Evolutionary conservation across 495 filamentous ascomycete genomes (phyloP), one percentile per base, ranked within the genome.

Genomic region (Penicillium steckii): DNA sequence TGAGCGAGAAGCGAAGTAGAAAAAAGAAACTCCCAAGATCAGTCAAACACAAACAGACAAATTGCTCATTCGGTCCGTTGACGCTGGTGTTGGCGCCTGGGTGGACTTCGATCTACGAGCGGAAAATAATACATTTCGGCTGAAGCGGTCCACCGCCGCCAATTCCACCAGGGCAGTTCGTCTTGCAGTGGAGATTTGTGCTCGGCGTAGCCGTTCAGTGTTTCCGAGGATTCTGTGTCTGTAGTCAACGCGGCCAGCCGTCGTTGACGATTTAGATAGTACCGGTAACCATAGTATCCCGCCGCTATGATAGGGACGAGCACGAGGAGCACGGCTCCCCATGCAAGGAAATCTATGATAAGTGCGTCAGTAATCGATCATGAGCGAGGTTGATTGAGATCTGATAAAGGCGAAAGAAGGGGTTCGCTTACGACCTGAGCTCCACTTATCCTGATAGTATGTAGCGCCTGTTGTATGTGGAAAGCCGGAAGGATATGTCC

Each of bases 151-250:
- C 70, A 72, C 57, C 67, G 57, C 5, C 59, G 62, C 64, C 59
- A 71, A 53, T 67, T 54, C 72, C 70, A 75, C 72, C 72, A 74
- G 21, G 66, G 57, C 12, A 59, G 48, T 19, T 47, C 45, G 12
- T 22, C 45, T 6, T 17, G 5, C 2, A 47, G 46, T 15, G 44
- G 22, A 18, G 50, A 29, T 46, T 67, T 64, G 19, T 44, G 38
- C 50, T 69, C 54, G 17, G 46, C 15, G 55, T 47, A 56, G 1
- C 47, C 57, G 25, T 69, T 53, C 22, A 70, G 25, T 4, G 56
- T 26, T 49, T 67, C 67, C 15, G 56, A 52, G 10, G 61, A 66
- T 15, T 53, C 59, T 32, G 48, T 26, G 37, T 64, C 57, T 30
- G 44, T 30, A 27, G 45, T 33, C 17, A 46, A 44, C 33, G 33